Base-by-base conservation (phyloP, 129 eudicot genomes). In the Centrapalus pauciflorus region DNA sequence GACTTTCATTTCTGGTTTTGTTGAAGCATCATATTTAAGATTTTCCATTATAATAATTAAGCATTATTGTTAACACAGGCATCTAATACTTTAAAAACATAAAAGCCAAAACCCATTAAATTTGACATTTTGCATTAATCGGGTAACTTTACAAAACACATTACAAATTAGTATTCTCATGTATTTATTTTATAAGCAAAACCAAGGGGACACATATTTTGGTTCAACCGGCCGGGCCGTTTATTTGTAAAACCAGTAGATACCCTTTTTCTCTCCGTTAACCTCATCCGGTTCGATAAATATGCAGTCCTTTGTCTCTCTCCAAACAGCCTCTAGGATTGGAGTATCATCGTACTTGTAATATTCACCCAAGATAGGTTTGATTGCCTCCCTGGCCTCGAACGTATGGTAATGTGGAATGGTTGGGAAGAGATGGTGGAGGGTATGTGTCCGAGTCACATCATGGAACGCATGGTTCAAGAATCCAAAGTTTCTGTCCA, bases 281-380 rank as follows among this genome's bases (percentile, higher is more conserved):
- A 25, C 77, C 34, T 76, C 80, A 27, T 77, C 82, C 0, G 82
- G 69, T 29, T 64, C 82, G 45, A 71, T 58, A 71, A 54, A 77
- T 12, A 77, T 50, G 48, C 82, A 77, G 1, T 72, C 77, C 21
- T 48, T 71, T 16, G 76, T 70, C 30, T 77, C 81, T 29, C 81
- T 77, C 81, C 81, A 77, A 49, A 77, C 67, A 0, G 81, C 81
- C 52, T 70, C 34, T n/a, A 69, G 56, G 25, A 72, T 54, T 0
- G 81, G 81, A 0, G 81, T 70, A 21, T 72, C 60, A 13, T 77
- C 81, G 48, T 61, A 61, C 41, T 70, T 59, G 41, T 77, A 77
- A 52, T 71, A 77, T 20, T 77, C 82, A 7, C 82, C 78, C 64
- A 77, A 35, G 8, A 77, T 64, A 0, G 82, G 82, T 48, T 57